Conservation (phyloP, 306 rosid genomes). For the Mucuna pruriens region DNA sequence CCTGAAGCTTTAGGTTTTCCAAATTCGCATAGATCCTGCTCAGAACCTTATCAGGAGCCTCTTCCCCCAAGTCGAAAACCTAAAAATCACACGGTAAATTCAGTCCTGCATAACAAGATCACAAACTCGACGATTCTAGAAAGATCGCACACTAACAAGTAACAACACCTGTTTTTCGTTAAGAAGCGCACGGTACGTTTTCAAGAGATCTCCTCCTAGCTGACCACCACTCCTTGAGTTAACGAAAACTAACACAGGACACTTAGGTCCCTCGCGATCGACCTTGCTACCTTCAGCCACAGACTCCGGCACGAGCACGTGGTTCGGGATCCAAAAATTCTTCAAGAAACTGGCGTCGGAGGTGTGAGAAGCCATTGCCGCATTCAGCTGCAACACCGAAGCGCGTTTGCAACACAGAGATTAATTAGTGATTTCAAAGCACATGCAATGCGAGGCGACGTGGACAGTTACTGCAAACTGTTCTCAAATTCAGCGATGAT, state of each 20-base stretch:
- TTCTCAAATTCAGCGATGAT: background rate
- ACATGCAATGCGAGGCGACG: background rate
- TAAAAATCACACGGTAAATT: constrained; percentile 41
- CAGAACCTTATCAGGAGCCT: constrained; percentile 79
- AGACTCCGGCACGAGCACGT: constrained; percentile 57
- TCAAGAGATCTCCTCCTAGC: constrained; percentile 81
- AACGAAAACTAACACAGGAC: constrained; percentile 85
- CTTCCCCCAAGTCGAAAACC: constrained; percentile 91
- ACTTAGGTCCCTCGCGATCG: constrained; percentile 48
- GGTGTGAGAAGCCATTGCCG: constrained; percentile 49
- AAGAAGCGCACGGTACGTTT: constrained; percentile 68
- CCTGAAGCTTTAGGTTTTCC: constrained; percentile 60
- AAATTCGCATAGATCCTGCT: constrained; percentile 65
- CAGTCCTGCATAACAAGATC: constrained; percentile 20
- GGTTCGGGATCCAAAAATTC: constrained; percentile 68
- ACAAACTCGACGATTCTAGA: background rate
- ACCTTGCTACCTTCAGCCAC: constrained; percentile 30
- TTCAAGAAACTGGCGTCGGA: constrained; percentile 45
- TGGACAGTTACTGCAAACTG: background rate
- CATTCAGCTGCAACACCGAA: constrained; percentile 3
- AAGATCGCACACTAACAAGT: background rate
- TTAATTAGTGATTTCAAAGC: background rate
- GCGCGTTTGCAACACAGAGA: background rate
- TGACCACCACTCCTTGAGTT: constrained; percentile 97
- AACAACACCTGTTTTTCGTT: constrained; percentile 63